Percentiles rank a stretch among this genome's conserved stretches.
These are phyloP conservation scores for Diaporthe sp. DNA, from an alignment of 2,329 filamentous ascomycete species.

Conservation along the genomic window DNA sequence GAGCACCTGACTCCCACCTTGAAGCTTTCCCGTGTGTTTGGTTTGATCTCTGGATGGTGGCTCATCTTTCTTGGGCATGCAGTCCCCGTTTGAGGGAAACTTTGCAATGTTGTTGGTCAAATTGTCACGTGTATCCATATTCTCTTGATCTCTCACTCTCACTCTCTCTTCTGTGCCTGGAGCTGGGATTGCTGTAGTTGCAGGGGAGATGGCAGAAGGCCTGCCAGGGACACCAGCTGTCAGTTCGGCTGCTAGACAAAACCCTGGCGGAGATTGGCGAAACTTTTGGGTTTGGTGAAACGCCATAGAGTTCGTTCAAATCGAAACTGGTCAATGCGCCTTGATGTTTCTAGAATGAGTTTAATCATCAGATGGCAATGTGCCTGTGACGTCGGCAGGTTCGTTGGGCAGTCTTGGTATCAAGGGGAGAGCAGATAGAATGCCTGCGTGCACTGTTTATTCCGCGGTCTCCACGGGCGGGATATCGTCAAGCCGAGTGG, in stretches of 20 bases:
- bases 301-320: constrained; percentile 28
- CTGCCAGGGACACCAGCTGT: background rate
- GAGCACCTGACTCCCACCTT: background rate
- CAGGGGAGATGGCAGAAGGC: background rate
- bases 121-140: background rate
- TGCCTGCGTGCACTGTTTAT: background rate
- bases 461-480: background rate
- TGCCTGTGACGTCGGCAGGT: constrained; percentile 3
- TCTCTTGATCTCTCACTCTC: background rate
- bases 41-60: background rate
- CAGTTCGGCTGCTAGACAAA: background rate
- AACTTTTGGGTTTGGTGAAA: constrained; percentile 21
- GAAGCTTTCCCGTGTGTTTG: background rate
- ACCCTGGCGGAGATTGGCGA: constrained; percentile 12
- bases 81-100: background rate
- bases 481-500: constrained; percentile 6
- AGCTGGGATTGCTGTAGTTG: background rate
- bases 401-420: background rate
- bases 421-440: background rate
- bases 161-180: no score
- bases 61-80: background rate
- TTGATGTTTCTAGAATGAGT: constrained; percentile 24
- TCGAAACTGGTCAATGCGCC: constrained; percentile 28
- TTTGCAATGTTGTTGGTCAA: background rate
- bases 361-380: constrained; percentile 16